phyloP scores from a whole-genome alignment of 352 stramenopile genomes.

The Phytophthora capsici region DNA sequence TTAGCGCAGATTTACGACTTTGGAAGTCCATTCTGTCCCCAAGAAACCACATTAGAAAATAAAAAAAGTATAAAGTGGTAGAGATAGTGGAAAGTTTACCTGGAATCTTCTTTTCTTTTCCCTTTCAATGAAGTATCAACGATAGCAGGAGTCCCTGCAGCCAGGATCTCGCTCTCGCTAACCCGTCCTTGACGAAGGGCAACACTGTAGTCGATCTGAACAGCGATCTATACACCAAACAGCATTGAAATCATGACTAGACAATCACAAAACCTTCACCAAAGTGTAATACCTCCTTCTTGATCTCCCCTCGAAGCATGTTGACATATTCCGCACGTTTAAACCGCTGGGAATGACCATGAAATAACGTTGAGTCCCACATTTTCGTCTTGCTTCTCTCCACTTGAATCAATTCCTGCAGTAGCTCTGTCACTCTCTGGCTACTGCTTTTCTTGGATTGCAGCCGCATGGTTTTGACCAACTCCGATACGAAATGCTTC shows the following conservation, averaged over 20 bases:
- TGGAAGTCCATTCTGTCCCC: constrained; percentile 53
- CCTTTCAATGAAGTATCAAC: constrained; percentile 6
- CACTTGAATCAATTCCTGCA: constrained; percentile 71
- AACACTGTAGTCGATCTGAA: constrained; percentile 71
- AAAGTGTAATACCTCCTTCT: constrained; percentile 59
- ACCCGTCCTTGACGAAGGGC: constrained; percentile 33
- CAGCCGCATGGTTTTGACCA: constrained; percentile 76
- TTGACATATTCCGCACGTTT: constrained; percentile 60
- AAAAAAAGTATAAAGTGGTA: background rate
- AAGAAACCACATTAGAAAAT: too few relatives aligned
- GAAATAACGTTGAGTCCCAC: constrained; percentile 76
- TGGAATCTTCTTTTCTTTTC: constrained; percentile 44
- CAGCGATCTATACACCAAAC: constrained; percentile 45
- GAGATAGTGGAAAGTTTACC: constrained; percentile 16
- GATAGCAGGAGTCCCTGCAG: constrained; percentile 1
- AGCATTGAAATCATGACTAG: background rate
- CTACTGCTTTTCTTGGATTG: constrained; percentile 68
- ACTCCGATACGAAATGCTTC: constrained; percentile 70
- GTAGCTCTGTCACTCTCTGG: constrained; percentile 55
- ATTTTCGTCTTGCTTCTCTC: constrained; percentile 59
- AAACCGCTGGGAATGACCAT: constrained; percentile 75
- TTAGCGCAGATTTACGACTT: constrained; percentile 51
- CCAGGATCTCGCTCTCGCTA: constrained; percentile 26
- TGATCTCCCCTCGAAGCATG: constrained; percentile 73
- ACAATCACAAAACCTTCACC: background rate